phyloP scores from a whole-genome alignment of 139 green algal species.

The Chlorella vulgaris region DNA sequence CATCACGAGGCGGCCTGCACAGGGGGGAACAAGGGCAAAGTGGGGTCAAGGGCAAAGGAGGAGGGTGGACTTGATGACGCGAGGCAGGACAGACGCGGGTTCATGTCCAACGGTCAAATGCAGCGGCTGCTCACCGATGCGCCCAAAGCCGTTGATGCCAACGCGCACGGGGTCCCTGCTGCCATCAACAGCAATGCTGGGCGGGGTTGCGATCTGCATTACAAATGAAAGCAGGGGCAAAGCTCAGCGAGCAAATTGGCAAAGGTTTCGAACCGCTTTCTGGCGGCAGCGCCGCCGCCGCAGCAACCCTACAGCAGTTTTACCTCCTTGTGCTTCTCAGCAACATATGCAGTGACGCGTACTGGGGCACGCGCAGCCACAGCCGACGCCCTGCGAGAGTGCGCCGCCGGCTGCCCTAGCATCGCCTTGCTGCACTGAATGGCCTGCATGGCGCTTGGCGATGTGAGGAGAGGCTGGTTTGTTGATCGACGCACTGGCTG shows the following conservation, averaged over 20 bases:
- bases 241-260: too few species aligned
- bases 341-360: too few species aligned
- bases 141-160: constrained; percentile 41
- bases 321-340: too few species aligned
- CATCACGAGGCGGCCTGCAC: constrained; percentile 69
- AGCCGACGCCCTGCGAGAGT: background rate
- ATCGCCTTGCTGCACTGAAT: background rate
- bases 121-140: background rate
- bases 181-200: background rate
- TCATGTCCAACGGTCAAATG: too few species aligned
- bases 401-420: background rate
- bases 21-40: background rate
- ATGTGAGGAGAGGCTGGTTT: too few species aligned
- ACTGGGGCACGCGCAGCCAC: too few species aligned
- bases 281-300: background rate
- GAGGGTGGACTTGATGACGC: too few species aligned
- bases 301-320: too few species aligned
- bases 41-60: background rate
- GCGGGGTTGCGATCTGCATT: background rate
- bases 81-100: too few species aligned
- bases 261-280: background rate
- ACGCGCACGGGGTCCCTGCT: constrained; percentile 1
- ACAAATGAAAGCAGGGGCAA: background rate
- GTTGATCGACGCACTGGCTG: too few species aligned
- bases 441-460: too few species aligned